phyloP scores from a whole-genome alignment of 352 stramenopile genomes.

The Pythium aquatile region DNA sequence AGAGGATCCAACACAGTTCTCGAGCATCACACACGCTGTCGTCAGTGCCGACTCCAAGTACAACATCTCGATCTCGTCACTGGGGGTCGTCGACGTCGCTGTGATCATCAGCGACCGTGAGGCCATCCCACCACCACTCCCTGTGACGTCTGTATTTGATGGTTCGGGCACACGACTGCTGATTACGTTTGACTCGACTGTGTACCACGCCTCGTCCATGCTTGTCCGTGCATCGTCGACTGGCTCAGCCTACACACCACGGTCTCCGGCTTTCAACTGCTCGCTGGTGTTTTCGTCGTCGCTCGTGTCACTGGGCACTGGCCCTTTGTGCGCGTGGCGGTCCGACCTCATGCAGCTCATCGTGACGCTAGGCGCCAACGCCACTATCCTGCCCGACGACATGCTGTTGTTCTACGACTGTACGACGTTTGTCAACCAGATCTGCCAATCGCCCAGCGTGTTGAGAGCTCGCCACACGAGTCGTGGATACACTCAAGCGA shows the following conservation, averaged over 20 bases:
- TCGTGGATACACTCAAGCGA: conserved; percentile 56
- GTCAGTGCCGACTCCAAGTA: conserved; percentile 55
- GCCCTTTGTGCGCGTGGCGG: conserved; percentile 49
- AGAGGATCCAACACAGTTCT: conserved; percentile 59
- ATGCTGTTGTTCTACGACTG: conserved; percentile 58
- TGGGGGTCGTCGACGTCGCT: conserved; percentile 38
- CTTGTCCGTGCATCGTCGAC: conserved; percentile 22
- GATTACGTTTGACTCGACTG: conserved; percentile 59
- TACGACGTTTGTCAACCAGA: conserved; percentile 37
- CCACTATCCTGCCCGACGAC: conserved; percentile 42
- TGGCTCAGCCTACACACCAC: conserved; percentile 13
- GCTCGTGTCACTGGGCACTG: conserved; percentile 40
- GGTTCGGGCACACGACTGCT: conserved; percentile 47
- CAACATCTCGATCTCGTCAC: conserved; percentile 56
- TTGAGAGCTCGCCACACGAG: conserved; percentile 49
- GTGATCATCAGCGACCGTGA: conserved; percentile 69
- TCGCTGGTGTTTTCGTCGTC: conserved; percentile 49
- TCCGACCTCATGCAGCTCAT: conserved; percentile 46
- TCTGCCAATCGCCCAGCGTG: conserved; percentile 45
- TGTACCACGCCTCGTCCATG: conserved; percentile 73
- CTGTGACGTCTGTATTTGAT: conserved; percentile 48
- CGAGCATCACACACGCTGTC: conserved; percentile 40
- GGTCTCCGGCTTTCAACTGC: conserved; percentile 43
- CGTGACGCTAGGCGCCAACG: conserved; percentile 41
- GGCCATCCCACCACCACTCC: conserved; percentile 54